Evolutionary conservation across 2,329 filamentous ascomycete genomes (phyloP).

Genomic region (Cladosporium colombiae): DNA sequence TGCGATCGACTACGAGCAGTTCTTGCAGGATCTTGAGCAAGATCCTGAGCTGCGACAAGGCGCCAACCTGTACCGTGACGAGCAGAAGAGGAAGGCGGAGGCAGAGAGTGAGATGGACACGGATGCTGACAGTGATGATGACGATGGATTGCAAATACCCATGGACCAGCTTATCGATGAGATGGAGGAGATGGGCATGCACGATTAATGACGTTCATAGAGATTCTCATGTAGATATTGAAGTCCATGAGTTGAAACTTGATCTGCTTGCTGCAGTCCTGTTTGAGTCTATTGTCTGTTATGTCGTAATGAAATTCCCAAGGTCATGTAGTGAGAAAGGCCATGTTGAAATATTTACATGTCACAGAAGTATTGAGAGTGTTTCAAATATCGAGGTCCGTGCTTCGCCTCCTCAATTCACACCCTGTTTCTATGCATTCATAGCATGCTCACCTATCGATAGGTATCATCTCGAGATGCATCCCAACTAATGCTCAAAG

Average conservation of each 20-base stretch:
- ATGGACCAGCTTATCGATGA: conserved; percentile 75
- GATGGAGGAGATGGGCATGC: conserved; percentile 82
- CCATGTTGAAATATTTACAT: neutral
- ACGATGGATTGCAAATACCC: conserved; percentile 53
- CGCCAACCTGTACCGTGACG: conserved; percentile 76
- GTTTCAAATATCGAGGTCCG: neutral
- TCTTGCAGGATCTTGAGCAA: conserved; percentile 94
- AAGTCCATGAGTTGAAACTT: conserved; percentile 2
- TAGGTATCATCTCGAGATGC: neutral
- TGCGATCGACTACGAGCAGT: conserved; percentile 95
- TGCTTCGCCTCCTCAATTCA: neutral
- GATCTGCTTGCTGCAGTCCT: neutral
- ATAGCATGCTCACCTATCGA: neutral
- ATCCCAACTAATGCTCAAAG: neutral
- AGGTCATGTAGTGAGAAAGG: neutral
- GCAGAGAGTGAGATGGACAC: conserved; percentile 57
- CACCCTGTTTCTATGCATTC: neutral
- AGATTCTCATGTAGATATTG: conserved; percentile 1
- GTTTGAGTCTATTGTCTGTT: neutral
- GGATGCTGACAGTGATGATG: conserved; percentile 58
- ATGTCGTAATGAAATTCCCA: neutral
- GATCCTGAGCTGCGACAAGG: conserved; percentile 84
- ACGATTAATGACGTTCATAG: conserved; percentile 40
- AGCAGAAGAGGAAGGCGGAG: conserved; percentile 52
- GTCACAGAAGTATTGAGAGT: neutral